Evolutionary conservation across 139 green algal species (phyloP), one percentile per base, ranked within the genome.

Genomic region (Ostreobium quekettii): DNA sequence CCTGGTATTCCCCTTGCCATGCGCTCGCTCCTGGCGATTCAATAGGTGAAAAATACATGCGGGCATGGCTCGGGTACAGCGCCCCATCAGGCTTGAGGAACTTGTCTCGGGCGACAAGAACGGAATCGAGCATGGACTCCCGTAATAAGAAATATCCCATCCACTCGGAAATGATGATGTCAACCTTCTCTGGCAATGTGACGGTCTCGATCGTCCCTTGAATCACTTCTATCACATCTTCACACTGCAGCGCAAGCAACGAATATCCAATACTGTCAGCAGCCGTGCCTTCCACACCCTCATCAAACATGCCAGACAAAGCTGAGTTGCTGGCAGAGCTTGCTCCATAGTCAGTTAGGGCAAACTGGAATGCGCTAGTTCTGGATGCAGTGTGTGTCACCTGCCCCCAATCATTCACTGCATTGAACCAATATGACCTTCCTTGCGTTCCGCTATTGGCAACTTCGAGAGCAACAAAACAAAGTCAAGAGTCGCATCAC

Each of bases 121-220:
- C 92, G 24, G 73, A 88, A 80, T 98, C 93, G 42, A 99, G 83
- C 93, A 99, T 98, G 60, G 70, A 87, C 81, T 99, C 93, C 26
- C 29, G 37, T n/a, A 75, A 36, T 49, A 73, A 49, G 36, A 70
- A 72, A 37, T 74, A 78, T 26, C 79, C 78, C 79, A 87, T 87
- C 81, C 81, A 89, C 66, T 89, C 83, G 4, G 71, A 87, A 64
- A 98, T 92, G 74, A 98, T 97, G 74, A 98, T 89, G 82, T 98
- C 93, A 26, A 95, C 91, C 83, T 98, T 95, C 77, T 98, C 94
- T n/a, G 93, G 94, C 32, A 99, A 74, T 46, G 85, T 68, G 19
- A 97, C 87, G 24, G 84, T 87, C 80, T 99, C 93, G 5, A 99
- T 88, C 30, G 81, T 92, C 58, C 86, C 89, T 75, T 98, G 90